Evolutionary conservation across 768 basidiomycete species (phyloP).

Genomic region (Russula olivacea): DNA sequence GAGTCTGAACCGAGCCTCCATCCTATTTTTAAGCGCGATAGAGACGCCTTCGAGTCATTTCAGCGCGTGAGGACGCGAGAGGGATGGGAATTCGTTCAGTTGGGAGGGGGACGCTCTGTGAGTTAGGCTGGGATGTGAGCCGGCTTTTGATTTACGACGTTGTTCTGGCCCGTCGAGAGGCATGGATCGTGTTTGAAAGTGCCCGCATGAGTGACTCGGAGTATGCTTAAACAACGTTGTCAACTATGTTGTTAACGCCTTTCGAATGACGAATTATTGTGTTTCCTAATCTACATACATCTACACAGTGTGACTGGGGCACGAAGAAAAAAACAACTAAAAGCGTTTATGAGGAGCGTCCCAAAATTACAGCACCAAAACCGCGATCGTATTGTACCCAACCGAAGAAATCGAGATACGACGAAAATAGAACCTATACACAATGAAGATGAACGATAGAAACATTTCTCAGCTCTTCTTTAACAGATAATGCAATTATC

Average conservation of each 20-base stretch:
- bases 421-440: neutral
- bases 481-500: conserved; percentile 23
- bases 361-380: too few species aligned
- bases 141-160: too few species aligned
- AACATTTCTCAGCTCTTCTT: neutral
- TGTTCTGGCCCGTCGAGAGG: too few species aligned
- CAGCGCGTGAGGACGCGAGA: conserved; percentile 59
- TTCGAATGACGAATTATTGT: neutral
- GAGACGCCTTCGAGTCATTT: conserved; percentile 56
- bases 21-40: conserved; percentile 49
- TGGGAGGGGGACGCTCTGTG: conserved; percentile 39
- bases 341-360: too few species aligned
- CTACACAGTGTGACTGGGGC: neutral
- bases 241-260: too few species aligned
- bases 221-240: too few species aligned
- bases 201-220: too few species aligned
- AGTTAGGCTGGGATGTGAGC: conserved; percentile 70
- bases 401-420: neutral
- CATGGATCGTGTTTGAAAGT: too few species aligned
- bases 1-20: conserved; percentile 29
- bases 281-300: too few species aligned
- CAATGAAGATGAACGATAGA: neutral
- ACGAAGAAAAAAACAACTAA: too few species aligned
- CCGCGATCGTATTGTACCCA: neutral
- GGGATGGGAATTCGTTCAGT: conserved; percentile 35